Percentiles rank a stretch among this genome's conserved stretches.
Evolutionary conservation across 805 yeast genomes (phyloP).

Genomic region (Ogataea nakhonphanomensis): DNA sequence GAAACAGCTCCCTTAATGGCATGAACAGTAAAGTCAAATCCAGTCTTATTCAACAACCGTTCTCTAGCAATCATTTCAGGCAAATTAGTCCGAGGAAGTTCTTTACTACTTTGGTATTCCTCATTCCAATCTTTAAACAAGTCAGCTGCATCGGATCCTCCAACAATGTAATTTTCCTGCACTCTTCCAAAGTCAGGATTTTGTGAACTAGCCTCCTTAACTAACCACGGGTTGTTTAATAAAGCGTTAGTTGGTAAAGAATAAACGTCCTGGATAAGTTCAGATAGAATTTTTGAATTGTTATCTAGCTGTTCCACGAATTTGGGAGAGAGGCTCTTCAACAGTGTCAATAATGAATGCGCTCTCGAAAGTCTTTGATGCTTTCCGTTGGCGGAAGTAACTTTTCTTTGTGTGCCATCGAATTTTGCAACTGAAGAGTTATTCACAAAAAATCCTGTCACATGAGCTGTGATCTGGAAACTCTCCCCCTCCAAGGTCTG

Average conservation of each 20-base stretch:
- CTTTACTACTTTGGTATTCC: conserved; percentile 80
- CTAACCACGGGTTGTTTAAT: conserved; percentile 77
- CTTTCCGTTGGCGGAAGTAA: conserved; percentile 24
- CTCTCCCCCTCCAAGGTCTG: conserved; percentile 81
- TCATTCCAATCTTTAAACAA: conserved; percentile 80
- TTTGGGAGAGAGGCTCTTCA: conserved; percentile 62
- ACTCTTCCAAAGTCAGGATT: conserved; percentile 57
- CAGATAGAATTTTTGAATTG: conserved; percentile 45
- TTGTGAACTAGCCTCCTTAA: conserved; percentile 24
- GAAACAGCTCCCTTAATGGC: conserved; percentile 80
- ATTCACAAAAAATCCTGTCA: conserved; percentile 77
- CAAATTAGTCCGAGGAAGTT: conserved; percentile 55
- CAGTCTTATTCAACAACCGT: conserved; percentile 62
- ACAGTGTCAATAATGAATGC: conserved; percentile 57
- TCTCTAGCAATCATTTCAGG: conserved; percentile 71
- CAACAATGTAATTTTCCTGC: conserved; percentile 50
- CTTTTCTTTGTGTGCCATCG: conserved; percentile 54
- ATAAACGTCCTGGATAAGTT: conserved; percentile 50
- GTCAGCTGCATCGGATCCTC: conserved; percentile 60
- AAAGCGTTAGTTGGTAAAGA: conserved; percentile 58
- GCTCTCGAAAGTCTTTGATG: conserved; percentile 34
- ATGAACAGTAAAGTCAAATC: conserved; percentile 70
- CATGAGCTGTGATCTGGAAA: conserved; percentile 72
- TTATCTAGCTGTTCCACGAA: conserved; percentile 50
- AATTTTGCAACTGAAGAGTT: conserved; percentile 63